Evolutionary conservation across 441 rosid species (phyloP), one percentile per base, ranked within the genome.

Genomic region (Adansonia grandidieri): DNA sequence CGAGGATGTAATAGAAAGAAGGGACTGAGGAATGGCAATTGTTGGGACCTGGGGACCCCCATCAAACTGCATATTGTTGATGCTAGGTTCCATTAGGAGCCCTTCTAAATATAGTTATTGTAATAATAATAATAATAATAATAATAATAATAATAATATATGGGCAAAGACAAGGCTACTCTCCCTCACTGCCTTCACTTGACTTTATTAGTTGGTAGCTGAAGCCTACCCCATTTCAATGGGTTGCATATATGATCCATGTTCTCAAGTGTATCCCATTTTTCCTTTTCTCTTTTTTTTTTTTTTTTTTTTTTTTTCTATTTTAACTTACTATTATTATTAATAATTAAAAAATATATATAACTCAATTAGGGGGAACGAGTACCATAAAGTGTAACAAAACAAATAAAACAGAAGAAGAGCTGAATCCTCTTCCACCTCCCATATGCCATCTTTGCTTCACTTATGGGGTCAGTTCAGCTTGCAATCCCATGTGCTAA

Each of bases 211-310:
- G 88, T 81, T 88, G 88, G 87, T 78, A 75, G 80, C 77, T 74
- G 44, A 7, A 75, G 71, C 79, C 32, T 75, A 42, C 77, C 79
- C 86, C 75, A 71, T 78, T 51, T 85, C 78, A 71, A 82, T 85
- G 68, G 77, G 40, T 84, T 83, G 82, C 87, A 87, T 81, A 86
- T 85, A 84, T 86, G 90, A 82, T 83, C 81, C 92, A 86, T 86
- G 88, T 84, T 87, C 88, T 67, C 77, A 24, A 9, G 40, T 32
- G 3, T 32, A 32, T 32, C 40, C 40, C 40, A 32, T 32, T 32
- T 32, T 32, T 32, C 17, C 37, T 67, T 42, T 28, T 42, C n/a
- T 32, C 10, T 10, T 32, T 44, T 5, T 9, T 4, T 50, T 28
- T 10, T 32, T 44, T 5, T 9, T 4, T 50, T 28, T 65, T 3